These are phyloP conservation scores for Ganoderma leucocontextum DNA, from an alignment of 1,284 basidiomycete genomes.

Conservation along the genomic window DNA sequence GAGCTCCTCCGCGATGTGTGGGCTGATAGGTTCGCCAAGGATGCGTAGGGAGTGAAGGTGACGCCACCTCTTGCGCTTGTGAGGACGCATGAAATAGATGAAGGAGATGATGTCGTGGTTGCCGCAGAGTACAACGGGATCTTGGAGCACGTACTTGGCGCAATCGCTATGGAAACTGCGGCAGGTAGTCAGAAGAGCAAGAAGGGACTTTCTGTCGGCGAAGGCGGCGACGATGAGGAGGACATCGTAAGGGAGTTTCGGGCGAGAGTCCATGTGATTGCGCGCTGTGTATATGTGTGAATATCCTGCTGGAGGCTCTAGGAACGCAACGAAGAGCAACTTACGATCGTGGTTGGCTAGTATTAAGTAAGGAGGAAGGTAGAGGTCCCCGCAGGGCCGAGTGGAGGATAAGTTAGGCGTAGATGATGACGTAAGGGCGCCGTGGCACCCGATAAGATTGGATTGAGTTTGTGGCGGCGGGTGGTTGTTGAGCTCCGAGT, in stretches of 20 bases:
- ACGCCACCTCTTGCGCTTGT: constrained; percentile 18
- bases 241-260: constrained; percentile 14
- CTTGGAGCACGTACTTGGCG: constrained; percentile 13
- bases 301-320: neutral
- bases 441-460: constrained; percentile 16
- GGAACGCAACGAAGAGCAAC: neutral
- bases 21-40: neutral
- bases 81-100: constrained; percentile 18
- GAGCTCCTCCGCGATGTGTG: constrained; percentile 13
- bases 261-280: neutral
- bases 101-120: constrained; percentile 13
- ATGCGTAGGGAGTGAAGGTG: constrained; percentile 15
- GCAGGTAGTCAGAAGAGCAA: constrained; percentile 10
- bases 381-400: no score
- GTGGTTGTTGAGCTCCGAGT: neutral
- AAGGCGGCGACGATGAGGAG: constrained; percentile 18
- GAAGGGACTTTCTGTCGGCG: neutral
- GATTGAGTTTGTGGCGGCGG: constrained; percentile 3
- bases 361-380: no score
- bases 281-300: neutral
- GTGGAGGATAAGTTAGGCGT: no score
- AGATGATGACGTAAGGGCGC: neutral
- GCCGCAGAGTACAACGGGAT: neutral
- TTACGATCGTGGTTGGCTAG: neutral
- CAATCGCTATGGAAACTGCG: constrained; percentile 13